Conservation (phyloP, 805 yeast genomes). For the Priceomyces medius region DNA sequence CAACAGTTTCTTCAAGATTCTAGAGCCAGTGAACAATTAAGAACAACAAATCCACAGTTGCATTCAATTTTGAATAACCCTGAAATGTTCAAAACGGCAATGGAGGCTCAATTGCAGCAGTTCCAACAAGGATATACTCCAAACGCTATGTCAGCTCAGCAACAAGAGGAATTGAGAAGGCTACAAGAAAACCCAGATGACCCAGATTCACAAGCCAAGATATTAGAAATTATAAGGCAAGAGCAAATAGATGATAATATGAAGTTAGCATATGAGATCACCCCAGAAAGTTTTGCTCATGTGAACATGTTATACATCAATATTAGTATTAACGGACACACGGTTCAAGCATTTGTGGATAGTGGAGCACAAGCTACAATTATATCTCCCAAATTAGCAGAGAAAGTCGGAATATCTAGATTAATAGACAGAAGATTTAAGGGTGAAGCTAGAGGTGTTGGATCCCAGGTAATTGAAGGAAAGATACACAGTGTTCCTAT, state of each 20-base stretch:
- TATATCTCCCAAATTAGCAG: conserved; percentile 75
- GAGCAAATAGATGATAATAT: conserved; percentile 78
- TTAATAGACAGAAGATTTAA: conserved; percentile 75
- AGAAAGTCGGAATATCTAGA: conserved; percentile 63
- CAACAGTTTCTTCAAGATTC: conserved; percentile 48
- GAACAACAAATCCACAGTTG: conserved; percentile 46
- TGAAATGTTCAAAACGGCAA: conserved; percentile 41
- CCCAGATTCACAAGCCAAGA: conserved; percentile 64
- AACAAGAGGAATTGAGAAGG: conserved; percentile 44
- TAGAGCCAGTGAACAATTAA: conserved; percentile 32
- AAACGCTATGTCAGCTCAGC: conserved; percentile 25
- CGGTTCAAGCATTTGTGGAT: conserved; percentile 91
- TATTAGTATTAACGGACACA: conserved; percentile 73
- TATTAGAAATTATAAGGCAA: conserved; percentile 65
- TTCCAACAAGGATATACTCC: conserved; percentile 30
- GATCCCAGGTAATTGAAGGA: conserved; percentile 74
- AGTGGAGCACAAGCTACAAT: conserved; percentile 94
- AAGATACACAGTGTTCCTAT: conserved; percentile 87
- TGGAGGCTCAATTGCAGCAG: conserved; percentile 33
- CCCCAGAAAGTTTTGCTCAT: conserved; percentile 85
- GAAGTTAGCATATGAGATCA: conserved; percentile 75
- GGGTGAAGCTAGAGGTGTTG: conserved; percentile 91
- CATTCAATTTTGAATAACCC: conserved; percentile 48
- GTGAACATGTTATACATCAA: conserved; percentile 84
- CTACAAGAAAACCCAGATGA: conserved; percentile 66